Percentiles rank a stretch among this genome's conserved stretches.
Evolutionary conservation across 1,284 basidiomycete genomes (phyloP).

Genomic region (Inonotus hispidus): DNA sequence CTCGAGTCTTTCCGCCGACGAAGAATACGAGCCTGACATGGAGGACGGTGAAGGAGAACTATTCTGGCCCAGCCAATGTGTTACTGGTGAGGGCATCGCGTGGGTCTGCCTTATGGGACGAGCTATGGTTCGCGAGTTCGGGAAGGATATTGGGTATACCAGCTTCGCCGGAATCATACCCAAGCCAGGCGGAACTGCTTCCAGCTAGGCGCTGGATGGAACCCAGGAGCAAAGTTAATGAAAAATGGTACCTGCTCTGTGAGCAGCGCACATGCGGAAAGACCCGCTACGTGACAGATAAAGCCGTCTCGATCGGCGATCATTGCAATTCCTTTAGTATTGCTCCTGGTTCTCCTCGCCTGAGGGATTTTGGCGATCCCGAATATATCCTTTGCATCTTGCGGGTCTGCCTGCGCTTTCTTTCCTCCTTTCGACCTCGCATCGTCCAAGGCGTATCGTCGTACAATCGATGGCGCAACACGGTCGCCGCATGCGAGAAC

Average conservation of each 20-base stretch:
- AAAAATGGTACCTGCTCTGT: slow-evolving; percentile 1
- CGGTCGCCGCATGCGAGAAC: not conserved
- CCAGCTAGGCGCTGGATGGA: not conserved
- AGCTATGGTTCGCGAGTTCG: slow-evolving; percentile 76
- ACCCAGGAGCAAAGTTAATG: slow-evolving; percentile 8
- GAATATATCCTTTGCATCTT: not conserved
- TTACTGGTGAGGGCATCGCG: slow-evolving; percentile 67
- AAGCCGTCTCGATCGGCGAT: not conserved
- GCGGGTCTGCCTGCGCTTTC: not conserved
- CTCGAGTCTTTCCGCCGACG: slow-evolving; percentile 51
- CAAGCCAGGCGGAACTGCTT: slow-evolving; percentile 42
- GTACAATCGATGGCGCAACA: not conserved
- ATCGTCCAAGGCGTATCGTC: not conserved
- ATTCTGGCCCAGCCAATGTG: slow-evolving; percentile 67
- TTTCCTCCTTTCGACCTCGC: not conserved
- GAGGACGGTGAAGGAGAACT: slow-evolving; percentile 78
- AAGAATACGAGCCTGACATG: slow-evolving; percentile 72
- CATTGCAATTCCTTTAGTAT: not conserved
- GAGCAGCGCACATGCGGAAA: not conserved
- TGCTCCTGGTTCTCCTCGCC: not conserved
- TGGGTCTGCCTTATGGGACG: slow-evolving; percentile 78
- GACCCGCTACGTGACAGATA: not conserved
- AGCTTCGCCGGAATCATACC: slow-evolving; percentile 63
- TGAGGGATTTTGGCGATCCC: not conserved
- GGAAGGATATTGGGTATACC: slow-evolving; percentile 62